A percentile compares a stretch with the other conserved stretches of the same genome.
Evolutionary conservation across 257 asterid genomes (phyloP).

Genomic region (Salvia hispanica): DNA sequence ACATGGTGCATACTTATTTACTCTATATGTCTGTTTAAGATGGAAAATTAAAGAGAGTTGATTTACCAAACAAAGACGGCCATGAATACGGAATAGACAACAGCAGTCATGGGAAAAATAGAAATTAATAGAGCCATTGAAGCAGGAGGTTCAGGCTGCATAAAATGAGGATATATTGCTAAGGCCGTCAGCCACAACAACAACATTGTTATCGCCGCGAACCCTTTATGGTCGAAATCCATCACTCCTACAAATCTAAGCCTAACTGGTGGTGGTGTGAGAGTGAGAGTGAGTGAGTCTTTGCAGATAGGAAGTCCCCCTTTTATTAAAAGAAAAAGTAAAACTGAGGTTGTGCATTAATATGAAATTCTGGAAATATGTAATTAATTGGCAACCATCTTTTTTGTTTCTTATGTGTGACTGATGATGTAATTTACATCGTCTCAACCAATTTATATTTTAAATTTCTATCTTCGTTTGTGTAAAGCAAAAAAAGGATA

Average conservation of each 20-base stretch:
- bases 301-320: too few relatives aligned
- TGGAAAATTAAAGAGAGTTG: neutral
- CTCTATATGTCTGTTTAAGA: too few relatives aligned
- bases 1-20: neutral
- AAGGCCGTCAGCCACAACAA: slow-evolving; percentile 23
- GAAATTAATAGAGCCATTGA: slow-evolving; percentile 30
- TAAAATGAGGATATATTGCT: slow-evolving; percentile 35
- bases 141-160: slow-evolving; percentile 42
- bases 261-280: neutral
- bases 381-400: slow-evolving; percentile 11
- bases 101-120: slow-evolving; percentile 30
- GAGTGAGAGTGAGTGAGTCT: too few relatives aligned
- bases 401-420: neutral
- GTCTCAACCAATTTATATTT: too few relatives aligned
- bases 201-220: slow-evolving; percentile 34
- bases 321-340: neutral
- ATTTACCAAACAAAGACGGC: slow-evolving; percentile 37
- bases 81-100: slow-evolving; percentile 34
- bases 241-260: neutral
- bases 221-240: slow-evolving; percentile 29
- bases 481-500: neutral
- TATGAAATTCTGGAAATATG: slow-evolving; percentile 20
- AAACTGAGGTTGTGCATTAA: neutral
- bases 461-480: neutral
- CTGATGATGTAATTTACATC: neutral